phyloP scores from a whole-genome alignment of 2,329 filamentous ascomycete species.

The Pyrenophora teres region DNA sequence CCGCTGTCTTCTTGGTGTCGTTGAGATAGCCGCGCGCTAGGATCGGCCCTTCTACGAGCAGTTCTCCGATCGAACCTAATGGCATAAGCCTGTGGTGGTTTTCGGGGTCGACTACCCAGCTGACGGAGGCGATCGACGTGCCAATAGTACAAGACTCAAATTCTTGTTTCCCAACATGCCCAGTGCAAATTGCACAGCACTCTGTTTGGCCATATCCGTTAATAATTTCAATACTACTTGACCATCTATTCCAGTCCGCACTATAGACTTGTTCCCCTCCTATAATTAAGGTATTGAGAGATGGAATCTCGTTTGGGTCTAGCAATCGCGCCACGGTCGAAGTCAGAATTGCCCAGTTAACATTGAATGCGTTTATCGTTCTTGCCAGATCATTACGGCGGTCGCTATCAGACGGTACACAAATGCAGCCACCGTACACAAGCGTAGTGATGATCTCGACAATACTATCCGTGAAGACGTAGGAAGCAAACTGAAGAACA shows the following conservation, averaged over 20 bases:
- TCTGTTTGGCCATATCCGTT: slow-evolving; percentile 26
- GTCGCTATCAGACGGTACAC: not conserved
- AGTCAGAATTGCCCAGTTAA: not conserved
- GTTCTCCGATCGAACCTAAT: no score
- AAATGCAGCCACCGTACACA: not conserved
- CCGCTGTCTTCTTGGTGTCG: not conserved
- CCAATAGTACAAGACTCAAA: no score
- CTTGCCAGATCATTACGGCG: slow-evolving; percentile 44
- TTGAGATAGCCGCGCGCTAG: not conserved
- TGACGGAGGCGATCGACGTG: no score
- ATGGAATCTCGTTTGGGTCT: slow-evolving; percentile 48
- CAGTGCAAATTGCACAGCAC: not conserved
- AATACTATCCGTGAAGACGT: slow-evolving; percentile 49
- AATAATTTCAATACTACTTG: slow-evolving; percentile 8
- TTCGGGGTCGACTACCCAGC: no score
- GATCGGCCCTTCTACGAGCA: no score
- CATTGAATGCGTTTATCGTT: slow-evolving; percentile 44
- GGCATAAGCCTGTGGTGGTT: no score
- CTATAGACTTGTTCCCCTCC: slow-evolving; percentile 3
- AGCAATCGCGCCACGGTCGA: slow-evolving; percentile 17
- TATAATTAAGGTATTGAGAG: slow-evolving; percentile 47
- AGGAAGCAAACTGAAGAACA: slow-evolving; percentile 5
- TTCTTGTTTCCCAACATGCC: not conserved
- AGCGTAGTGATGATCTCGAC: not conserved
- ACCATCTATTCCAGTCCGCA: slow-evolving; percentile 2